Evolutionary conservation across 306 rosid species (phyloP), one percentile per base, ranked within the genome.

Genomic region (Cicer bijugum): DNA sequence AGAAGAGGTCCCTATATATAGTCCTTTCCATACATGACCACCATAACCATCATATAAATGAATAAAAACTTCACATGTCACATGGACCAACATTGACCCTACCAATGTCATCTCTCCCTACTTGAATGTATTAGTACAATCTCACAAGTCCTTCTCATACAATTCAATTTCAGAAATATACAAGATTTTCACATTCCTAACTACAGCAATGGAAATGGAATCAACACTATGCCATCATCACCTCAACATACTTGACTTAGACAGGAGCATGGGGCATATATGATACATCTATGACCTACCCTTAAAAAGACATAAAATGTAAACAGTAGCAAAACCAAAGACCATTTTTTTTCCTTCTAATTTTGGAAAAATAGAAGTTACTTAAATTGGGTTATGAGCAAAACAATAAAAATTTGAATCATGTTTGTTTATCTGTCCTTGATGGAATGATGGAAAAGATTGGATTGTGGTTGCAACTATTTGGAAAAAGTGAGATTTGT

Each of bases 401-500:
- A 38, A 73, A 3, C 35, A 77, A 67, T 20, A 9, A 12, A 6
- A 39, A 28, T 28, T 40, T 39, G 77, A 81, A 73, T 74, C 82
- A 74, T 82, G 82, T 28, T 28, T 28, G 35, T 28, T 28, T 28
- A 28, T 77, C 52, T 77, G 80, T 81, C 85, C 72, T 84, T 80
- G 77, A 83, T 74, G 84, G 82, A 59, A 59, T 59, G 66, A 59
- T 59, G 44, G 44, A n/a, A 67, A 84, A 83, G 82, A 86, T 73
- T 74, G 71, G 87, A 78, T 83, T 76, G 85, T 90, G 87, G 88
- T 71, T 57, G 82, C 79, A 80, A 91, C 97, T 93, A 85, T 91
- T 84, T 39, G 78, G 66, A 89, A 93, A 93, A 88, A 86, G 96
- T 89, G 76, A 84, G 40, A 89, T 89, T 91, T 87, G 85, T 77